Base-by-base conservation (phyloP, 768 basidiomycete genomes). In the Exidia glandulosa region DNA sequence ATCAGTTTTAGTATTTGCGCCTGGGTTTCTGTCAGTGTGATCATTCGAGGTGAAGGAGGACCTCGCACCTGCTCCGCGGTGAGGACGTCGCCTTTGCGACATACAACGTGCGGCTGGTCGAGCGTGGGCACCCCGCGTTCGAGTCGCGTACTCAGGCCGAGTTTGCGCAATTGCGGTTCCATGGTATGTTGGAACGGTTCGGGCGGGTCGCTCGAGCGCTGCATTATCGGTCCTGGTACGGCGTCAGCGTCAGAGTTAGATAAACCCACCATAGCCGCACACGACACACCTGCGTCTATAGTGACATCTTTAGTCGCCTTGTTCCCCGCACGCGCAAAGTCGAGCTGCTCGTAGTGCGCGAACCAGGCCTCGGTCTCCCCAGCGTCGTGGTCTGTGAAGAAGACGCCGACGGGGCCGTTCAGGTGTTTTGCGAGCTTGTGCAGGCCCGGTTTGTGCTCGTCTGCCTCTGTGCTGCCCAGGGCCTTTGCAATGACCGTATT, bases 131-230 rank as follows among this genome's bases (percentile, higher is more conserved):
- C 88, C 59, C 96, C 96, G 66, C 81, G 83, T 60, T 87, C 82
- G 79, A 99, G 81, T 32, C 78, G 81, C 19, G 94, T 98, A 57
- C 83, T 77, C 32, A 99, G 75, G 7, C 96, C 96, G 34, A 98
- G 81, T 71, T 90, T 90, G 59, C 96, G 85, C 57, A 99, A 79
- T 69, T 98, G 95, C 25, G 94, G 94, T 63, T 99, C 96, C 76
- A 98, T 93, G 66, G 93, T 94, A 72, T 97, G 94, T 36, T 96
- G 93, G 72, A 98, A 94, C 2, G 91, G 88, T 65, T 94, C 87
- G 37, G 87, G 82, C 0, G 87, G 88, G 63, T 88, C 86, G 2
- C 88, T 86, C 69, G 88, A 79, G 47, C 79, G 80, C 63, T 83
- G 81, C 85, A 94, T 81, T 59, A 97, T 83, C 25, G 95, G 91